These are phyloP conservation scores for Alternaria brassicae DNA, from an alignment of 2,329 filamentous ascomycete genomes.

Conservation along the genomic window DNA sequence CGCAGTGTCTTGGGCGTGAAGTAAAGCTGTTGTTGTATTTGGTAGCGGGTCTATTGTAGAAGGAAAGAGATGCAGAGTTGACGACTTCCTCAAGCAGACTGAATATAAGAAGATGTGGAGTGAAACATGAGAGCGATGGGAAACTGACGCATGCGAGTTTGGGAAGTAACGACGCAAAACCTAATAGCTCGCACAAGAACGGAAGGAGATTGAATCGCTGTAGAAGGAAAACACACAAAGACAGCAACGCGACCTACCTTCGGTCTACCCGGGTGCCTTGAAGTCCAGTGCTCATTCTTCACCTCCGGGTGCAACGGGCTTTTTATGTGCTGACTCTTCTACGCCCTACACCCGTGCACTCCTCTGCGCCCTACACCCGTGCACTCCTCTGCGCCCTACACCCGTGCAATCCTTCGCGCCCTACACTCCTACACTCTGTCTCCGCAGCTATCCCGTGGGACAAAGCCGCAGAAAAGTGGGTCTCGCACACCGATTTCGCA, in stretches of 20 bases:
- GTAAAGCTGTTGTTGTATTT: background rate
- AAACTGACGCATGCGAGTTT: background rate
- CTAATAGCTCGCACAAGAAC: too few species aligned
- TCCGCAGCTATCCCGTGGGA: background rate
- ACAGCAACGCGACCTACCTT: background rate
- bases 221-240: background rate
- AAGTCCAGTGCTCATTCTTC: background rate
- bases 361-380: too few species aligned
- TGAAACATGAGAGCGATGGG: background rate
- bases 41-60: background rate
- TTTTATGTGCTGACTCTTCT: background rate
- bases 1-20: background rate
- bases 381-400: background rate
- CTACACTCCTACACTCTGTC: background rate
- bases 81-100: background rate
- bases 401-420: background rate
- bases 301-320: background rate
- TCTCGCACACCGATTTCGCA: background rate
- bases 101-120: background rate
- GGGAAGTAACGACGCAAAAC: too few species aligned
- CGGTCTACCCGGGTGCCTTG: background rate
- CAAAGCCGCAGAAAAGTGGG: background rate
- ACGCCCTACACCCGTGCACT: background rate
- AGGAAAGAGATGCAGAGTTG: background rate
- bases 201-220: background rate